phyloP scores from a whole-genome alignment of 1,284 basidiomycete genomes.

The Cutaneotrichosporon dermatis region DNA sequence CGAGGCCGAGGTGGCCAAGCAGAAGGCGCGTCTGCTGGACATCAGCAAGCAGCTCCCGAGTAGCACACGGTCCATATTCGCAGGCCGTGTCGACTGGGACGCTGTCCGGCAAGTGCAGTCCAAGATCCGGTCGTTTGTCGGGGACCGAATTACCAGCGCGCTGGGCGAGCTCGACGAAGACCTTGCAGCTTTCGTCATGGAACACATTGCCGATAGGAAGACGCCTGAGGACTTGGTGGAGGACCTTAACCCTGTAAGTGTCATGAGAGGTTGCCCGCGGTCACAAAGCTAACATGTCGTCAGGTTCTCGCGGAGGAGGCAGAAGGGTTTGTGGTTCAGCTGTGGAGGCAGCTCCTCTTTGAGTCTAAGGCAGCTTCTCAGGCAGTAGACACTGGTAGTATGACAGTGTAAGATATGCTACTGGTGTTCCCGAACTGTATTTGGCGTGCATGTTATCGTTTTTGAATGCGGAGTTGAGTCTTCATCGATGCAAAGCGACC shows the following conservation, averaged over 20 bases:
- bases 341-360: slow-evolving; percentile 85
- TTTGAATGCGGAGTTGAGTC: no score
- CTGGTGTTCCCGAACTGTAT: not conserved
- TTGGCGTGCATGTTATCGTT: no score
- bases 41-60: slow-evolving; percentile 64
- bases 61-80: slow-evolving; percentile 70
- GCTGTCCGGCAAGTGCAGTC: slow-evolving; percentile 72
- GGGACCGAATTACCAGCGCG: slow-evolving; percentile 71
- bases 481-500: not conserved
- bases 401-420: slow-evolving; percentile 6
- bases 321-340: slow-evolving; percentile 61
- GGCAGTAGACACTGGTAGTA: slow-evolving; percentile 7
- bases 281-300: not conserved
- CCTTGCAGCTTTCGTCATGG: slow-evolving; percentile 79
- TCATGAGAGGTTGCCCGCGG: not conserved
- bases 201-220: slow-evolving; percentile 81
- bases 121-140: slow-evolving; percentile 74
- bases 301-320: slow-evolving; percentile 88
- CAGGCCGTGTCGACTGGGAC: slow-evolving; percentile 76
- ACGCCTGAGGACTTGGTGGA: slow-evolving; percentile 73
- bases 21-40: slow-evolving; percentile 68
- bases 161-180: slow-evolving; percentile 72
- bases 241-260: slow-evolving; percentile 78
- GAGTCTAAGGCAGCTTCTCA: slow-evolving; percentile 49
- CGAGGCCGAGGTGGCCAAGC: slow-evolving; percentile 54